Conservation (phyloP, 208 protist genomes). For the Trypanosoma vivax region DNA sequence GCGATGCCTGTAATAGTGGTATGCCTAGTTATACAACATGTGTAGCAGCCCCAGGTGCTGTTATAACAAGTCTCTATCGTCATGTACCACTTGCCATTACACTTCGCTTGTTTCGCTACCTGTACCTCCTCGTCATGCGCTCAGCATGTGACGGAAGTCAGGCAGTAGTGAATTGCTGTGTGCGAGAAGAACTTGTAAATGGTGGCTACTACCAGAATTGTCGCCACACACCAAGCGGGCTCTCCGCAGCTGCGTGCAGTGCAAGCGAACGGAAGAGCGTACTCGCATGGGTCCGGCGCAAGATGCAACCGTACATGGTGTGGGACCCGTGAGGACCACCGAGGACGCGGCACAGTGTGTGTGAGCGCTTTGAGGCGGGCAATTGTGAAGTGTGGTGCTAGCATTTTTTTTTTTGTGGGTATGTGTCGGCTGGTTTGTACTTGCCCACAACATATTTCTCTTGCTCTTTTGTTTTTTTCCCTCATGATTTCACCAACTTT, state of each 20-base stretch:
- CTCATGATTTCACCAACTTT: too few species aligned
- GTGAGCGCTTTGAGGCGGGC: too few species aligned
- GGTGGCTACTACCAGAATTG: conserved; percentile 83
- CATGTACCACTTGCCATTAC: conserved; percentile 35
- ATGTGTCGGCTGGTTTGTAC: too few species aligned
- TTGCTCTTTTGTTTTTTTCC: too few species aligned
- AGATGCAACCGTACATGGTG: conserved; percentile 81
- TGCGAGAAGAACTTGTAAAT: conserved; percentile 69
- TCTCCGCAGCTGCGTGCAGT: conserved; percentile 61
- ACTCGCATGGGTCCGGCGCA: conserved; percentile 56
- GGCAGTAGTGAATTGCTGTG: conserved; percentile 70
- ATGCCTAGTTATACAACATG: conserved; percentile 57
- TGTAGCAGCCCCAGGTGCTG: conserved; percentile 63
- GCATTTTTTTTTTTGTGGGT: too few species aligned
- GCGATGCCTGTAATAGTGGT: conserved; percentile 9
- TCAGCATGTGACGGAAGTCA: conserved; percentile 70
- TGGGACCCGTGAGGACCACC: conserved; percentile 44
- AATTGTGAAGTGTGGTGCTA: too few species aligned
- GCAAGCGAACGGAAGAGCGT: conserved; percentile 50
- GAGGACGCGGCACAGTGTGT: neutral
- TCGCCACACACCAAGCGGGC: conserved; percentile 43
- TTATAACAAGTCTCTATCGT: conserved; percentile 73
- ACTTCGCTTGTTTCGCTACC: conserved; percentile 54
- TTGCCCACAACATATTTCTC: too few species aligned
- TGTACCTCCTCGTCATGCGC: conserved; percentile 63